These are phyloP conservation scores for Psilocybe mexicana DNA, from an alignment of 1,284 basidiomycete genomes.

Conservation along the genomic window DNA sequence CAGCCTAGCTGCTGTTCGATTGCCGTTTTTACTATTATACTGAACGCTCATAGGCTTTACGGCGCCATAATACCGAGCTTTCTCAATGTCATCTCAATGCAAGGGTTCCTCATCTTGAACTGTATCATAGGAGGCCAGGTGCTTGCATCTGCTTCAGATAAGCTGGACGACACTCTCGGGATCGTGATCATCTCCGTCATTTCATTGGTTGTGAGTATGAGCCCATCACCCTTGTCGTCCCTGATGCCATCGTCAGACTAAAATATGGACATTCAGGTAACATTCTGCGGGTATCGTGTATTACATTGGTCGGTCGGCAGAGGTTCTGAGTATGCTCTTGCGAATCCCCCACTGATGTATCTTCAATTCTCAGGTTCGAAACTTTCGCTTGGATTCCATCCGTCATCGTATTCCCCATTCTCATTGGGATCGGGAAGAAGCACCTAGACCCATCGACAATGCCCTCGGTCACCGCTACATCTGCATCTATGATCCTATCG, in stretches of 20 bases:
- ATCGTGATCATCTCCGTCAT: slow-evolving; percentile 78
- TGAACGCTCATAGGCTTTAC: slow-evolving; percentile 47
- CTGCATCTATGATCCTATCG: slow-evolving; percentile 34
- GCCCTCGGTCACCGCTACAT: slow-evolving; percentile 32
- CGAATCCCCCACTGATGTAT: background rate
- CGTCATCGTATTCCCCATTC: slow-evolving; percentile 62
- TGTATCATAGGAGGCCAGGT: slow-evolving; percentile 77
- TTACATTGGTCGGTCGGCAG: slow-evolving; percentile 45
- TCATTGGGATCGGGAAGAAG: slow-evolving; percentile 61
- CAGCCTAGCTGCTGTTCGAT: background rate
- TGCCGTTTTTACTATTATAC: background rate
- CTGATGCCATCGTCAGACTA: background rate
- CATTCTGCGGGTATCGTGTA: slow-evolving; percentile 63
- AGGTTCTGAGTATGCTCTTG: background rate
- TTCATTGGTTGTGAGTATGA: slow-evolving; percentile 53
- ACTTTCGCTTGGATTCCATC: slow-evolving; percentile 69
- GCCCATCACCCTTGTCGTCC: background rate
- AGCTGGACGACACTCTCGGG: slow-evolving; percentile 56
- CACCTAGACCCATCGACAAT: slow-evolving; percentile 37
- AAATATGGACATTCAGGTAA: slow-evolving; percentile 33
- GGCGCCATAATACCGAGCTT: slow-evolving; percentile 61
- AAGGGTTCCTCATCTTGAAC: slow-evolving; percentile 74
- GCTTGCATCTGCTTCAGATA: slow-evolving; percentile 57
- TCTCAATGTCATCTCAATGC: slow-evolving; percentile 63
- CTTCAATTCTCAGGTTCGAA: slow-evolving; percentile 45